A percentile compares a stretch with the other conserved stretches of the same genome.
Evolutionary conservation across 2,329 filamentous ascomycete species (phyloP).

Genomic region (Paecilomyces niveus): DNA sequence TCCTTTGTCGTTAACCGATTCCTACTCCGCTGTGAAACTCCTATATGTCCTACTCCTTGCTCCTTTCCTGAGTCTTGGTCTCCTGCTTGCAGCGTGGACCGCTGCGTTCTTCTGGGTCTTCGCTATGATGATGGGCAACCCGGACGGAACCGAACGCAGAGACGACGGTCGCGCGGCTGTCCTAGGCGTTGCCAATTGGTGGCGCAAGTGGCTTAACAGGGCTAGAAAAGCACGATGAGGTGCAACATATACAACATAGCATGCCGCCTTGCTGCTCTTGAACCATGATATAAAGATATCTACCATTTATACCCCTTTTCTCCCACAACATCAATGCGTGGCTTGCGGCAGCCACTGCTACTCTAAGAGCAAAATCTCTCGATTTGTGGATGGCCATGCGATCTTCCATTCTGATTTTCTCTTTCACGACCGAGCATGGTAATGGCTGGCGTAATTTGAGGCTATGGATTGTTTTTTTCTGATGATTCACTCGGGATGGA

Average conservation of each 20-base stretch:
- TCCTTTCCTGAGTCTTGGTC: constrained; percentile 49
- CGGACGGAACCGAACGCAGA: constrained; percentile 51
- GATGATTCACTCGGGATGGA: not conserved
- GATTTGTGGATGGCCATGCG: not conserved
- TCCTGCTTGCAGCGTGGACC: constrained; percentile 52
- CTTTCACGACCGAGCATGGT: not conserved
- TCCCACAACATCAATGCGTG: not conserved
- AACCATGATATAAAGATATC: not conserved
- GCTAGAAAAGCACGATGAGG: constrained; percentile 14
- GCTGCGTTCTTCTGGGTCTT: constrained; percentile 58
- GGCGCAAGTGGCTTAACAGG: constrained; percentile 50
- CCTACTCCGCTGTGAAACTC: constrained; percentile 32
- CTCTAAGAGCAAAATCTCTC: not conserved
- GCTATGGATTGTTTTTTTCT: not conserved
- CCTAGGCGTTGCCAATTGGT: constrained; percentile 51
- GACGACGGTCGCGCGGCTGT: constrained; percentile 57
- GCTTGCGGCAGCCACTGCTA: not conserved
- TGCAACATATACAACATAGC: not conserved
- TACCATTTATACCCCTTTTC: not conserved
- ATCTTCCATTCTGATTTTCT: not conserved
- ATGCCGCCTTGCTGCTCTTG: not conserved
- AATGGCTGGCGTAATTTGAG: not conserved
- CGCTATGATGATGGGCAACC: constrained; percentile 54
- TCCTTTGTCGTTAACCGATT: constrained; percentile 22
- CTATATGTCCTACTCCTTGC: constrained; percentile 49